Evolutionary conservation across 805 yeast species (phyloP).

Genomic region (Ogataea siamensis): DNA sequence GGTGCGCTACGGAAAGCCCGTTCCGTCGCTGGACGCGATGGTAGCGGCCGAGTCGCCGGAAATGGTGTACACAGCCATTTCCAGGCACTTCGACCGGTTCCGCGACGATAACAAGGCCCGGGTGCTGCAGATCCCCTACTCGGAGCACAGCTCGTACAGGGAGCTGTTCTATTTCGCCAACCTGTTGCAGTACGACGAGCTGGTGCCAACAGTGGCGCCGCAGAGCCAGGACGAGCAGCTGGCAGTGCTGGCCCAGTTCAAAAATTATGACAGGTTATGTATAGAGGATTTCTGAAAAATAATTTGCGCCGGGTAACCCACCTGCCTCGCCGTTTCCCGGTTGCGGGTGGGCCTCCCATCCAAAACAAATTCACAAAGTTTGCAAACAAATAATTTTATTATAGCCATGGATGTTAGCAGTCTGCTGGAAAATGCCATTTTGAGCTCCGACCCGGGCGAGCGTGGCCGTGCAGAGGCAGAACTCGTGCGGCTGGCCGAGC

Average conservation of each 20-base stretch:
- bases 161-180: conserved; percentile 71
- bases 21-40: conserved; percentile 12
- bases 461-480: conserved; percentile 80
- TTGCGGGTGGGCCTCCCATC: conserved; percentile 1
- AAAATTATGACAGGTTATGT: conserved; percentile 13
- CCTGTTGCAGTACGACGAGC: conserved; percentile 44
- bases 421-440: conserved; percentile 76
- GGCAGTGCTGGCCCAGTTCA: conserved; percentile 14
- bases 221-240: conserved; percentile 17
- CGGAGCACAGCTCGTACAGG: conserved; percentile 89
- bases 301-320: conserved; percentile 9
- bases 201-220: conserved; percentile 79
- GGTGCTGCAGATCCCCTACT: conserved; percentile 57
- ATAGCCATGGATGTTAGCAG: conserved; percentile 58
- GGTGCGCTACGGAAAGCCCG: conserved; percentile 36
- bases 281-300: conserved; percentile 17
- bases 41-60: conserved; percentile 16
- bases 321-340: neutral
- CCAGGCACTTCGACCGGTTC: conserved; percentile 19
- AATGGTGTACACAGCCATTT: conserved; percentile 16
- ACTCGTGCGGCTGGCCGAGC: conserved; percentile 65
- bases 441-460: conserved; percentile 60
- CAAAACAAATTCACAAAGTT: conserved; percentile 8
- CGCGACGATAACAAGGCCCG: conserved; percentile 20
- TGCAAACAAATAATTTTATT: conserved; percentile 11